Base-by-base conservation (phyloP, 306 rosid genomes). In the Cucurbita argyrosperma region DNA sequence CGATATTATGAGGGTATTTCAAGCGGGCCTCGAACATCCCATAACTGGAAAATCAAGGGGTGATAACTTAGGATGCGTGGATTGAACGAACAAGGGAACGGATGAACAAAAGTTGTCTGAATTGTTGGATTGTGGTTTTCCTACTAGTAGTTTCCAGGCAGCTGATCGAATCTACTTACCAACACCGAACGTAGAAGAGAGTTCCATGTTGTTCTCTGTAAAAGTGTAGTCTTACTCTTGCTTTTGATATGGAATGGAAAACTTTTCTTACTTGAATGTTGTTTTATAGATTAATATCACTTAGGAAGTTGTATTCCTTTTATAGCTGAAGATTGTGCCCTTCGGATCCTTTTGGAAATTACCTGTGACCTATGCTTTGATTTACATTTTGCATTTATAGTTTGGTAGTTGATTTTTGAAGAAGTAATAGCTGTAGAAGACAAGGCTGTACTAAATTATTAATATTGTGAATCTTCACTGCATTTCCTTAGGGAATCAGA, bases 1-100 rank as follows among this genome's bases (percentile, higher is more conserved):
- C 84, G 78, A 46, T 94, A 89, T 81, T 94, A 94, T 11, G 96
- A 89, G 76, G 98, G 96, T 83, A 94, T 94, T 37, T 80, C 80
- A 30, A 88, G 79, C 0, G 95, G 80, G 8, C 97, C 96, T 5
- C 92, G 98, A 79, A 82, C 90, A 13, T 80, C 95, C 37, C 96
- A 89, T 79, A 83, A 81, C 77, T 94, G 97, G 98, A 94, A 84
- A 82, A 85, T 93, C 69, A 89, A 87, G 80, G 64, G 35, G 13
- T 63, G 47, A 63, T 16, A 39, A 63, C 50, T 63, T 63, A 63
- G 69, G 23, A 39, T 38, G 47, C 50, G 0, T 39, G 12, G 46
- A 7, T 15, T 38, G 23, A 62, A 3, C 2, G 1, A 59, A 26
- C 40, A 23, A 59, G 30, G 8, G 9, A n/a, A 16, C 4, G 15